Base-by-base conservation (phyloP, 192 early-diverging fungal species). In the Linnemannia elongata region DNA sequence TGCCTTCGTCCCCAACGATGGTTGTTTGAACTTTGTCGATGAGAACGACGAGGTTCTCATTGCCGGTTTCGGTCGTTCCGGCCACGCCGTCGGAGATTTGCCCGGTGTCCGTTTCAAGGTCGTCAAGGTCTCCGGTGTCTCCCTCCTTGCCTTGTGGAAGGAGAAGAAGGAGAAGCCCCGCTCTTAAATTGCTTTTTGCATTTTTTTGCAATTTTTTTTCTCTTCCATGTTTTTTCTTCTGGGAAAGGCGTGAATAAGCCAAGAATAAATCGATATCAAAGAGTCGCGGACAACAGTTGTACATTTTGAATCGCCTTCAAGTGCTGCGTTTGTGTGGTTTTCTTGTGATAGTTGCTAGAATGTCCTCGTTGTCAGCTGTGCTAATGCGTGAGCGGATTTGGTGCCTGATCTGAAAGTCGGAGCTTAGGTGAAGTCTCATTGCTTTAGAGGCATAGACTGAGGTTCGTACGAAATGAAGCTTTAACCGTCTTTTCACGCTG, bases 81-180 rank as follows among this genome's bases (percentile, higher is more conserved):
- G 98, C 82, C 96, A 96, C 85, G 98, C 98, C 76, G 83, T 95
- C 83, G 98, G 99, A 97, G 98, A 99, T 98, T 97, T 99, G 93
- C 99, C 99, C 87, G 99, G 99, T 97, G 97, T 99, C 88, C 98
- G 99, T 87, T 99, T 99, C 97, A 99, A 99, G 97, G 94, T 99
- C 86, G 98, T 99, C 92, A 99, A 99, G 95, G 99, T 99, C 86
- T 96, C 99, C 81, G 98, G 98, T 92, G 99, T 99, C 85, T 97
- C 98, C 74, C 97, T 99, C 82, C 92, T 99, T 78, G 98, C 99
- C 83, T 93, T 99, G 91, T 99, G 96, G 94, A 99, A 99, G 95
- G 99, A 99, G 93, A 99, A 99, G 97, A 99, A 99, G 96, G 99
- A 99, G 95, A 99, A 99, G 96, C 97, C 97, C 85, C 94, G 98